Evolutionary conservation across 2,329 filamentous ascomycete genomes (phyloP).

Genomic region (Drechslera avenae): DNA sequence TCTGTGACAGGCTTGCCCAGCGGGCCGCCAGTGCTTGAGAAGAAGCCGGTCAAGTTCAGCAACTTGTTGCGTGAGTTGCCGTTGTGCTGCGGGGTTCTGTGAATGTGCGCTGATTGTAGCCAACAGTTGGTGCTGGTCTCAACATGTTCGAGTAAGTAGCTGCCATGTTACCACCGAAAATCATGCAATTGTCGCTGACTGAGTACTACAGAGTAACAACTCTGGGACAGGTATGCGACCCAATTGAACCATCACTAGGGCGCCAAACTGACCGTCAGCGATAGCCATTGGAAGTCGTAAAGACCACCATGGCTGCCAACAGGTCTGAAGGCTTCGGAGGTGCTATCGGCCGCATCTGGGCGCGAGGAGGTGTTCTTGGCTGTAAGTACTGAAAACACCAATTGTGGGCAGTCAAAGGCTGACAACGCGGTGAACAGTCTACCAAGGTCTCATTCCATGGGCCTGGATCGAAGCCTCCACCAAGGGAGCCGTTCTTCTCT

Average conservation of each 20-base stretch:
- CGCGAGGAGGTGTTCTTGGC: slow-evolving; percentile 88
- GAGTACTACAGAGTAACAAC: slow-evolving; percentile 63
- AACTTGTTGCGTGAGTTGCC: slow-evolving; percentile 78
- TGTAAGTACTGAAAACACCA: slow-evolving; percentile 67
- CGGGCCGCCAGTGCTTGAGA: slow-evolving; percentile 72
- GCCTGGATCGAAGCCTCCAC: slow-evolving; percentile 99
- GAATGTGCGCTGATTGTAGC: slow-evolving; percentile 34
- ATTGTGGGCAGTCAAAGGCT: slow-evolving; percentile 46
- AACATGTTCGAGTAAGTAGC: slow-evolving; percentile 85
- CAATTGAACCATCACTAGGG: not conserved
- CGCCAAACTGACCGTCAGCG: slow-evolving; percentile 56
- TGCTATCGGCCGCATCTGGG: slow-evolving; percentile 87
- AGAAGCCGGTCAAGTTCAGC: slow-evolving; percentile 99
- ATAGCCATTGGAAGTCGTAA: slow-evolving; percentile 94
- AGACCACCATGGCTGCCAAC: slow-evolving; percentile 99
- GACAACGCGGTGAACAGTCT: slow-evolving; percentile 65
- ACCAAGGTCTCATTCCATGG: slow-evolving; percentile 93
- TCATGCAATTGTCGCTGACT: slow-evolving; percentile 14
- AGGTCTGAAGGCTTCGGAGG: slow-evolving; percentile 82
- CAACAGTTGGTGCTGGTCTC: slow-evolving; percentile 78
- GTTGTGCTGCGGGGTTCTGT: not conserved
- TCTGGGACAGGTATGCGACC: slow-evolving; percentile 63
- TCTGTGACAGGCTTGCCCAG: slow-evolving; percentile 53
- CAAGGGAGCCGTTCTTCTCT: slow-evolving; percentile 98
- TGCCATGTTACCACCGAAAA: slow-evolving; percentile 6